Conservation (phyloP, 2,329 filamentous ascomycete genomes). For the Zymoseptoria crescenta region DNA sequence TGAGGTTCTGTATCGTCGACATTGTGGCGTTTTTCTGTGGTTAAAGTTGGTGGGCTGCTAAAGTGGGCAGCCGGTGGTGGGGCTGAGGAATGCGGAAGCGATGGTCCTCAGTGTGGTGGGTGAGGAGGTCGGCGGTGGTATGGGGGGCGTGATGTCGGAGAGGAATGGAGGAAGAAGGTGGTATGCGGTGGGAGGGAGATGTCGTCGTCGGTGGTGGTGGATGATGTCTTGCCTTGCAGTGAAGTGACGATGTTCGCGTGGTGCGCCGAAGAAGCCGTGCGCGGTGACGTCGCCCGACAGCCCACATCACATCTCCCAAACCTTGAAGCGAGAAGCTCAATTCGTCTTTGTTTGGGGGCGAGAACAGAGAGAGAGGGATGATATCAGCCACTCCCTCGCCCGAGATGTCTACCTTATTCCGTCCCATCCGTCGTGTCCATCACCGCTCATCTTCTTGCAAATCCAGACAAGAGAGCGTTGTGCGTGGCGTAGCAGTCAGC, state of each 20-base stretch:
- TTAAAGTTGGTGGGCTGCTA: not conserved
- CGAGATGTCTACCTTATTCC: not conserved
- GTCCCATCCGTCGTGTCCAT: not conserved
- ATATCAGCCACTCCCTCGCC: not conserved
- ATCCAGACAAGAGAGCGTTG: no score
- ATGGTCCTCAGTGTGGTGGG: not conserved
- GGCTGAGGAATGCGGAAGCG: not conserved
- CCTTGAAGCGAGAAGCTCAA: not conserved
- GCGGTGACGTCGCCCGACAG: not conserved
- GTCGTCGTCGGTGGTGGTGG: not conserved
- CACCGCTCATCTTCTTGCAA: not conserved
- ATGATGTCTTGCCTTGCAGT: not conserved
- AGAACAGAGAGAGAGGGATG: not conserved
- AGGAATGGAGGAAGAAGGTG: not conserved
- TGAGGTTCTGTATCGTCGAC: slow-evolving; percentile 84
- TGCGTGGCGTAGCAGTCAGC: no score
- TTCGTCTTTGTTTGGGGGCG: not conserved
- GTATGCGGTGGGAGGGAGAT: not conserved
- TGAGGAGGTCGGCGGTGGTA: not conserved
- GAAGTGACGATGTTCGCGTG: not conserved
- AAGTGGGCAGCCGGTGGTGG: not conserved
- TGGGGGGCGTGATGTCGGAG: not conserved
- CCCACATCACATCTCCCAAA: not conserved
- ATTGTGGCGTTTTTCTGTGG: slow-evolving; percentile 34
- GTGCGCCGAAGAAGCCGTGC: not conserved